These are phyloP conservation scores for Phialophora verrucosa DNA, from an alignment of 2,329 filamentous ascomycete genomes.

Conservation along the genomic window DNA sequence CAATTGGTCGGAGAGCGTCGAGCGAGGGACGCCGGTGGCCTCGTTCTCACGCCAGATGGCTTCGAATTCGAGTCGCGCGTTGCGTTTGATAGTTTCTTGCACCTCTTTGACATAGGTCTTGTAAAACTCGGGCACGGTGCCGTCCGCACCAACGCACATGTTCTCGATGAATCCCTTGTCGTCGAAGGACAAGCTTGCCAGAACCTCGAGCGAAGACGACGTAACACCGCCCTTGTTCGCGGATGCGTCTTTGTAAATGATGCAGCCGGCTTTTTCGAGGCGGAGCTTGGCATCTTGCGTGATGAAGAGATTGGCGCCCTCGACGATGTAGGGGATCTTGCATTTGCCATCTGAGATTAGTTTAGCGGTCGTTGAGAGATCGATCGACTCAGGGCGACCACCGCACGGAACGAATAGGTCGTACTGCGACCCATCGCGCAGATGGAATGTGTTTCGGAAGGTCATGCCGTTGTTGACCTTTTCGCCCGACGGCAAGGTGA, in stretches of 20 bases:
- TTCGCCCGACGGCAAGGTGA: conserved; percentile 87
- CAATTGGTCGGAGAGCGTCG: conserved; percentile 88
- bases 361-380: conserved; percentile 82
- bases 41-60: conserved; percentile 97
- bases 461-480: conserved; percentile 85
- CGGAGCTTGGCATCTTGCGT: conserved; percentile 97
- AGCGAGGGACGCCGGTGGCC: conserved; percentile 76
- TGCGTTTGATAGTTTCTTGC: conserved; percentile 87
- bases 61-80: conserved; percentile 93
- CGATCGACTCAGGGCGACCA: conserved; percentile 94
- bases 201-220: conserved; percentile 92
- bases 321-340: conserved; percentile 90
- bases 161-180: conserved; percentile 85
- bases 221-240: conserved; percentile 99
- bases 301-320: conserved; percentile 98
- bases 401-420: conserved; percentile 96
- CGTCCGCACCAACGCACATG: conserved; percentile 86
- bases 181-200: conserved; percentile 93
- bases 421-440: conserved; percentile 75
- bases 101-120: conserved; percentile 89
- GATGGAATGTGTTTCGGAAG: conserved; percentile 97
- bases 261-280: conserved; percentile 90
- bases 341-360: conserved; percentile 90
- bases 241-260: conserved; percentile 96
- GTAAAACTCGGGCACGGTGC: conserved; percentile 87